phyloP scores from a whole-genome alignment of 768 basidiomycete genomes.

The Auricularia auricula-judae region DNA sequence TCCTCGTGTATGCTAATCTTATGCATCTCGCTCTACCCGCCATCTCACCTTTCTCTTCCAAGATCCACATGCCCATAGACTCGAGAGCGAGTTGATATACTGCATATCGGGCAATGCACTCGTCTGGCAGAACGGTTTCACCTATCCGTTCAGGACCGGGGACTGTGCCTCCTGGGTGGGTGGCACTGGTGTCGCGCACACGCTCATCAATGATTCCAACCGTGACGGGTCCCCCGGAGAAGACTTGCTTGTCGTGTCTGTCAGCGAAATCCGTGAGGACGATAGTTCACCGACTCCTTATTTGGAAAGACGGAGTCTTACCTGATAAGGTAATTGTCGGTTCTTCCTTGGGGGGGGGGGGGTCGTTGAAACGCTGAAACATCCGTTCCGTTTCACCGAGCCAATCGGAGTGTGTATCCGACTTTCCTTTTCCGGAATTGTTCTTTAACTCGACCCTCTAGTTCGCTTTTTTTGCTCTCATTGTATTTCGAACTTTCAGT shows the following conservation, averaged over 20 bases:
- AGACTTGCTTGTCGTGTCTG: slow-evolving; percentile 9
- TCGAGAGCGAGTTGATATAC: slow-evolving; percentile 12
- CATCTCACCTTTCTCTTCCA: no score
- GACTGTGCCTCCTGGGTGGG: slow-evolving; percentile 9
- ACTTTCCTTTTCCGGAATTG: no score
- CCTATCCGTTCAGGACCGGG: slow-evolving; percentile 7
- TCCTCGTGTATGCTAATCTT: slow-evolving; percentile 7
- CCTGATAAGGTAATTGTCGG: no score
- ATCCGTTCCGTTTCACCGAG: no score
- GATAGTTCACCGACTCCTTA: background rate
- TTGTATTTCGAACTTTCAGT: no score
- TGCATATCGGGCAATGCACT: slow-evolving; percentile 9
- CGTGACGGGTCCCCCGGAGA: slow-evolving; percentile 5
- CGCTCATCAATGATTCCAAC: slow-evolving; percentile 14
- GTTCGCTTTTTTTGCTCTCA: no score
- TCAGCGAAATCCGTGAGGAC: slow-evolving; percentile 6
- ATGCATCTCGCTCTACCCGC: background rate
- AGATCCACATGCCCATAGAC: slow-evolving; percentile 9
- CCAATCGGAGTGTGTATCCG: no score
- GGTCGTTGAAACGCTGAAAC: no score
- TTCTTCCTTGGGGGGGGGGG: no score
- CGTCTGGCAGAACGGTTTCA: slow-evolving; percentile 12
- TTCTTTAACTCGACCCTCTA: no score
- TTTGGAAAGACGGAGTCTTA: no score
- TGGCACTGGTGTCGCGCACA: slow-evolving; percentile 12